Evolutionary conservation across 2,329 filamentous ascomycete species (phyloP), one percentile per base, ranked within the genome.

Genomic region (Seiridium cupressi): DNA sequence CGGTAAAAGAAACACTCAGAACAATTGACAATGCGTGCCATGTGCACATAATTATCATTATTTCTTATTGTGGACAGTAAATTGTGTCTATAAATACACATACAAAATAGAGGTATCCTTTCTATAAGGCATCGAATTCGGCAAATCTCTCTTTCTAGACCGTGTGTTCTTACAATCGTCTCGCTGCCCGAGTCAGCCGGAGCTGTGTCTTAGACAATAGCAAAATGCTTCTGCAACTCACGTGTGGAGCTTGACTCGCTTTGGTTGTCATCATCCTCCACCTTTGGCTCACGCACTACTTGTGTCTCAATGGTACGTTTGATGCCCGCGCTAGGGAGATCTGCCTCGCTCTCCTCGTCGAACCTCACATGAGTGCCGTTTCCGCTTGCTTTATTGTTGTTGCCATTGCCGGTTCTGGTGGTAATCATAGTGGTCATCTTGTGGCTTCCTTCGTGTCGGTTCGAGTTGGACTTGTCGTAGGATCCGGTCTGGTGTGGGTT

Each of bases 401-500:
- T 42, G 18, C 53, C 36, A 11, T 35, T 49, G 36, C 40, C 36
- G 40, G 35, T 46, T 10, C 40, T n/a, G 2, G 54, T 57, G 11
- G 18, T 32, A 38, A 57, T 42, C 26, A 47, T 8, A 5, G 54
- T 38, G 26, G 54, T 57, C 54, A 57, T 57, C 31, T 57, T 57
- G 42, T 57, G 54, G 5, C 31, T 36, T 3, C 54, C 54, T 8
- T 44, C 54, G 44, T 46, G 34, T 35, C 54, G 54, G 40, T 47
- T 53, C 18, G 54, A 57, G 54, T 57, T 40, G 44, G 54, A 57
- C n/a, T 57, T 46, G 38, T 36, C 42, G 54, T 57, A 57, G 10
- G 54, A 57, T n/a, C 54, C 54, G 3, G 54, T 57, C 42, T 57
- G 54, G 40, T 57, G 54, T 18, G 54, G 54, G 55, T 58, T 61